phyloP scores from a whole-genome alignment of 78 protist genomes.

The Creolimax fragrantissima region DNA sequence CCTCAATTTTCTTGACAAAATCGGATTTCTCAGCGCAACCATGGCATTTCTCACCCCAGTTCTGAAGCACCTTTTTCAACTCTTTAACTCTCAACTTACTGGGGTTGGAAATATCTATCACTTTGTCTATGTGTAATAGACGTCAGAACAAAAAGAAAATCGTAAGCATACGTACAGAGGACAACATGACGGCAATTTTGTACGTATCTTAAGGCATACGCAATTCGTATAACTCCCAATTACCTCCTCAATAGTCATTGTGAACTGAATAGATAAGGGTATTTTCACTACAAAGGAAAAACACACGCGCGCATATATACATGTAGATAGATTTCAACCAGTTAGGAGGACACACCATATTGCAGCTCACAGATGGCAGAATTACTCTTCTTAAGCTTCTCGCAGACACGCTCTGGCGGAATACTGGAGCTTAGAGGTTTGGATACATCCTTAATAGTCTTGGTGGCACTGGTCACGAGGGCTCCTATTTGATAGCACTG shows the following conservation, averaged over 20 bases:
- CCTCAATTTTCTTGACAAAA: constrained; percentile 24
- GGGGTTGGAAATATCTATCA: constrained; percentile 25
- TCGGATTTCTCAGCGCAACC: constrained; percentile 41
- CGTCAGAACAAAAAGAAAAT: neutral
- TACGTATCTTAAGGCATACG: no score
- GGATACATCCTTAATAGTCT: constrained; percentile 24
- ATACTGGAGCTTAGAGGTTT: constrained; percentile 1
- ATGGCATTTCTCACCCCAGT: constrained; percentile 31
- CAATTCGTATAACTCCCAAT: no score
- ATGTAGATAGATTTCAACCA: no score
- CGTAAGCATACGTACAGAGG: neutral
- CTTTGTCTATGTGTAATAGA: constrained; percentile 11
- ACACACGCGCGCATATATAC: no score
- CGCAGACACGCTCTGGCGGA: constrained; percentile 26
- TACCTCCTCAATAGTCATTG: no score
- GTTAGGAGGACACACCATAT: constrained; percentile 34
- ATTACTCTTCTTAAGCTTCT: constrained; percentile 28
- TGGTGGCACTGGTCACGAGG: constrained; percentile 29
- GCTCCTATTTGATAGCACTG: constrained; percentile 45
- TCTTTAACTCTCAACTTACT: constrained; percentile 19
- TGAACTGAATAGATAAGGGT: no score
- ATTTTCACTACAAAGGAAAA: no score
- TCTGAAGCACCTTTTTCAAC: constrained; percentile 28
- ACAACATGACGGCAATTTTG: neutral
- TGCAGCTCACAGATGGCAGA: constrained; percentile 29